These are phyloP conservation scores for Cryptococcus amylolentus DNA, from an alignment of 1,284 basidiomycete genomes.

Conservation along the genomic window DNA sequence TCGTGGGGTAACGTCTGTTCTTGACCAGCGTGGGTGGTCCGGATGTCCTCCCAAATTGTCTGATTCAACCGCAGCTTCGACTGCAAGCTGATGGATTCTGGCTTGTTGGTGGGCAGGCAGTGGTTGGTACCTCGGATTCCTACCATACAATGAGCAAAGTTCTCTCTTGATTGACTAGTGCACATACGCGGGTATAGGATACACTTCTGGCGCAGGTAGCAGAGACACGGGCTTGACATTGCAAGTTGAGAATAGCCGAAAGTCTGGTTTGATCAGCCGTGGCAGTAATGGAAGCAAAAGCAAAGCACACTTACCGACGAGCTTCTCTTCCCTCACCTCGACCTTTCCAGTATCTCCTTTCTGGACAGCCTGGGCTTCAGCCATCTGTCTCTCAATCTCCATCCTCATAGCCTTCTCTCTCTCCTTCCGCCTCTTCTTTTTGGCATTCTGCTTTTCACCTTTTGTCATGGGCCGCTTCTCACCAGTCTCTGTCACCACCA, in stretches of 20 bases:
- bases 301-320: neutral
- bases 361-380: neutral
- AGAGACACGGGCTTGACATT: constrained; percentile 20
- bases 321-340: neutral
- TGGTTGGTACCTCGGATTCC: neutral
- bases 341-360: neutral
- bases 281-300: neutral
- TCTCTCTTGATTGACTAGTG: neutral
- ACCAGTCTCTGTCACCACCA: constrained; percentile 11
- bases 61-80: constrained; percentile 2
- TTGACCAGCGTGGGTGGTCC: neutral
- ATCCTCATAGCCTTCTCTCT: constrained; percentile 26
- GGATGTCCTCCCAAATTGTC: constrained; percentile 5
- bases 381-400: neutral
- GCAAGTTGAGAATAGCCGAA: constrained; percentile 34
- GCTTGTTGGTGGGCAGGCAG: neutral
- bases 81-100: neutral
- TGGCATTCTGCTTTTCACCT: constrained; percentile 45
- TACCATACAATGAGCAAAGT: neutral
- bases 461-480: constrained; percentile 35
- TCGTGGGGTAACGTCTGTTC: neutral
- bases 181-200: constrained; percentile 21
- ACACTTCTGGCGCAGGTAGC: constrained; percentile 17
- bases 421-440: constrained; percentile 45
- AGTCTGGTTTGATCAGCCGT: constrained; percentile 14